These are phyloP conservation scores for Colletotrichum karsti DNA, from an alignment of 2,329 filamentous ascomycete genomes.

Conservation along the genomic window DNA sequence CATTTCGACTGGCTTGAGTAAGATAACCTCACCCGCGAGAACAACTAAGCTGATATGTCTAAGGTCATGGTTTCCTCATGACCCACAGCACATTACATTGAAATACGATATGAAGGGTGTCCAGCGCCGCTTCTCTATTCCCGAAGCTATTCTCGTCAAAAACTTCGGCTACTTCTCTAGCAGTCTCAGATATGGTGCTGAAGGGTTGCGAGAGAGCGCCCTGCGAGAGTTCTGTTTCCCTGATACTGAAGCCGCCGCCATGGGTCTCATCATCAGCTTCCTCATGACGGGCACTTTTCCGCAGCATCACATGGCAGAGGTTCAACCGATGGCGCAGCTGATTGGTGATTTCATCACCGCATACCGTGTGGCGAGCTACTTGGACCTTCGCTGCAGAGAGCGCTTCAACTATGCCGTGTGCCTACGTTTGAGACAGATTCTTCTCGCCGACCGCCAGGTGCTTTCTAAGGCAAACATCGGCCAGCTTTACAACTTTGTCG, in stretches of 20 bases:
- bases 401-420: background rate
- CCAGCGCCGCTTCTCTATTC: background rate
- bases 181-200: background rate
- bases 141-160: background rate
- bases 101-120: background rate
- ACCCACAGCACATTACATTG: conserved; percentile 5
- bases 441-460: background rate
- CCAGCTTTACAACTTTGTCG: background rate
- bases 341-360: conserved; percentile 10
- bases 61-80: conserved; percentile 16
- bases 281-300: conserved; percentile 12
- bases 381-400: background rate
- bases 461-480: background rate
- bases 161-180: background rate
- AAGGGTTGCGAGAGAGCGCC: background rate
- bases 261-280: conserved; percentile 4
- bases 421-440: conserved; percentile 14
- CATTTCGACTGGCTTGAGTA: conserved; percentile 12
- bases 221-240: background rate
- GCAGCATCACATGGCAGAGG: background rate
- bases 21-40: background rate
- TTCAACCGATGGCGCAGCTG: background rate
- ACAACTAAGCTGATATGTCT: background rate
- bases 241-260: background rate
- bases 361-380: background rate